A percentile compares a stretch with the other conserved stretches of the same genome.
These are phyloP conservation scores for Macadamia tetraphylla DNA, from an alignment of 164 flowering plant species.

Conservation along the genomic window DNA sequence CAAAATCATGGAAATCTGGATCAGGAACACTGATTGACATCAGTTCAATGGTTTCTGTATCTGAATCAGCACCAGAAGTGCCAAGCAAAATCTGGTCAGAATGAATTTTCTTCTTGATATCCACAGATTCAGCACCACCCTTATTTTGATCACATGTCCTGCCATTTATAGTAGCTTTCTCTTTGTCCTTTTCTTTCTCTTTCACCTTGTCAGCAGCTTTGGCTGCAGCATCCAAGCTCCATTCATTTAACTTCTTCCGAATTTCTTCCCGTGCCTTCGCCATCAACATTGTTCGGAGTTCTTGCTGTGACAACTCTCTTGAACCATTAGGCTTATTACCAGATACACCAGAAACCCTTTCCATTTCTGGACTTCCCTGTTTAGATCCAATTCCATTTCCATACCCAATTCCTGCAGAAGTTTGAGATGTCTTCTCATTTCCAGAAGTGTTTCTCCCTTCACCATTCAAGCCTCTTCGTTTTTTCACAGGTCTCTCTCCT, in stretches of 20 bases:
- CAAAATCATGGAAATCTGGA: slow-evolving; percentile 69
- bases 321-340: slow-evolving; percentile 13
- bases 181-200: slow-evolving; percentile 14
- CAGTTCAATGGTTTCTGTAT: slow-evolving; percentile 21
- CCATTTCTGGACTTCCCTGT: slow-evolving; percentile 22
- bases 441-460: slow-evolving; percentile 14
- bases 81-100: slow-evolving; percentile 4
- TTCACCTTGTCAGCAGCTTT: slow-evolving; percentile 18
- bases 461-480: slow-evolving; percentile 34
- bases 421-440: slow-evolving; percentile 14
- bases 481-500: slow-evolving; percentile 32
- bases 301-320: slow-evolving; percentile 38
- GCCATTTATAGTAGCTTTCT: slow-evolving; percentile 11
- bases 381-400: slow-evolving; percentile 17
- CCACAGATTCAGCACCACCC: slow-evolving; percentile 1
- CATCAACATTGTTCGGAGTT: slow-evolving; percentile 40
- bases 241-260: slow-evolving; percentile 34
- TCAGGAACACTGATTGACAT: slow-evolving; percentile 55
- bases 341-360: slow-evolving; percentile 16
- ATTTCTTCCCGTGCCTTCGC: slow-evolving; percentile 59
- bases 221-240: slow-evolving; percentile 19
- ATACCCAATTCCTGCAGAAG: slow-evolving; percentile 15
- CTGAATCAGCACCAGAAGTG: slow-evolving; percentile 11
- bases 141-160: slow-evolving; percentile 13
- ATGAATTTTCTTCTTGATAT: slow-evolving; percentile 12